Evolutionary conservation across 2,329 filamentous ascomycete species (phyloP), one percentile per base, ranked within the genome.

Genomic region (Plectosphaerella plurivora): DNA sequence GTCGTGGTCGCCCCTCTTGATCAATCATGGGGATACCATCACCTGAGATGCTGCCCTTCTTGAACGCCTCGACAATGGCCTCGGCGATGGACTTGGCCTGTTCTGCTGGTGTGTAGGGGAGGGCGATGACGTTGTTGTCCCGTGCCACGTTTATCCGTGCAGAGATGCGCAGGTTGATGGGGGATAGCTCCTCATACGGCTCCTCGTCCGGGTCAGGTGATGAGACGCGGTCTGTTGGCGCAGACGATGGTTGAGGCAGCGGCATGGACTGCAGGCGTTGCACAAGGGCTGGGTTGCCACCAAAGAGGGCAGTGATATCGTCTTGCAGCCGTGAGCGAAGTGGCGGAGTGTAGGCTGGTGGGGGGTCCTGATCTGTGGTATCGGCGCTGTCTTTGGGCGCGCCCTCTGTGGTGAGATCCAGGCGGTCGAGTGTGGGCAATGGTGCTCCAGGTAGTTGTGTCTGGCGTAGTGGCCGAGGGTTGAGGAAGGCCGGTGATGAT

Each of bases 261-360:
- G 47, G 47, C 7, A 39, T 10, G 24, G 22, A 12, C 2, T 20
- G 36, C 20, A 49, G 20, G 5, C 24, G 20, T 12, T 49, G 36
- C 18, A 15, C 47, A 5, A 50, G 41, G 39, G 9, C 7, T 9
- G 28, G 37, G 51, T 39, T 44, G 41, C 35, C 42, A 2, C n/a
- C 16, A 2, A 48, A 15, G 28, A 53, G 33, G 4, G n/a, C 46
- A 7, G 48, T 91, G 0, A 94, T 92, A 53, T 77, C 77, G 50
- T 71, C 67, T 86, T 93, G 76, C 22, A 79, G 70, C 47, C 90
- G 88, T 45, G 86, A 75, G 39, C 8, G 50, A 14, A 44, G 28
- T 9, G 53, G 33, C 1, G 57, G 52, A 11, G 51, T 51, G 25
- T 60, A 59, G 8, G 57, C 57, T 14, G 58, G 58, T 25, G 57